Conservation (phyloP, 2,329 filamentous ascomycete genomes). For the Dactylellina parvicollis region DNA sequence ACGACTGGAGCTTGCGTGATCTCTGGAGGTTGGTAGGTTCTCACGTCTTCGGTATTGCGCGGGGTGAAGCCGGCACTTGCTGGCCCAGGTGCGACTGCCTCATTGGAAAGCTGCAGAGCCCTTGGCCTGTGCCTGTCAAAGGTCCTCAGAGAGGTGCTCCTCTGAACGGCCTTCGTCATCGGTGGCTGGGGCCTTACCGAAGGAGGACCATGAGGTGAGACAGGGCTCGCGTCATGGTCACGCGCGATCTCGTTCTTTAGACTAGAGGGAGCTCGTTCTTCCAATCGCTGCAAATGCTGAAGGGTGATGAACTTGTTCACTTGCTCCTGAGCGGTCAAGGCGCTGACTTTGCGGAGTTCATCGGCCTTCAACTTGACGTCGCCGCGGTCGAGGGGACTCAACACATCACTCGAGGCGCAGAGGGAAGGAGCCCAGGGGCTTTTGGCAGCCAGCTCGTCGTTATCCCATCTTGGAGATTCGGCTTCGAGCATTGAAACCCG, state of each 20-base stretch:
- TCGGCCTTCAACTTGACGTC: slow-evolving; percentile 73
- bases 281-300: slow-evolving; percentile 72
- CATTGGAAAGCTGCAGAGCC: slow-evolving; percentile 41
- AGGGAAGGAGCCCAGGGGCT: slow-evolving; percentile 73
- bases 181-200: slow-evolving; percentile 38
- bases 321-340: slow-evolving; percentile 87
- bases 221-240: slow-evolving; percentile 40
- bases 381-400: slow-evolving; percentile 73
- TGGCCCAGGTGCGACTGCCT: slow-evolving; percentile 41
- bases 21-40: slow-evolving; percentile 32
- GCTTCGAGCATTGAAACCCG: slow-evolving; percentile 48
- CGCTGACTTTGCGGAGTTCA: slow-evolving; percentile 74
- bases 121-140: slow-evolving; percentile 49
- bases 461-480: slow-evolving; percentile 49
- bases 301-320: slow-evolving; percentile 90
- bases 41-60: slow-evolving; percentile 39
- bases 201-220: slow-evolving; percentile 41
- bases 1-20: slow-evolving; percentile 6
- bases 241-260: slow-evolving; percentile 40
- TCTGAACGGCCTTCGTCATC: slow-evolving; percentile 47
- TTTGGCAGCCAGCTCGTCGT: slow-evolving; percentile 27
- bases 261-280: slow-evolving; percentile 56
- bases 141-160: slow-evolving; percentile 47
- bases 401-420: slow-evolving; percentile 88
- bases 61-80: slow-evolving; percentile 48